Conservation (phyloP, 192 early-diverging fungal species). For the Ambispora gerdemannii region DNA sequence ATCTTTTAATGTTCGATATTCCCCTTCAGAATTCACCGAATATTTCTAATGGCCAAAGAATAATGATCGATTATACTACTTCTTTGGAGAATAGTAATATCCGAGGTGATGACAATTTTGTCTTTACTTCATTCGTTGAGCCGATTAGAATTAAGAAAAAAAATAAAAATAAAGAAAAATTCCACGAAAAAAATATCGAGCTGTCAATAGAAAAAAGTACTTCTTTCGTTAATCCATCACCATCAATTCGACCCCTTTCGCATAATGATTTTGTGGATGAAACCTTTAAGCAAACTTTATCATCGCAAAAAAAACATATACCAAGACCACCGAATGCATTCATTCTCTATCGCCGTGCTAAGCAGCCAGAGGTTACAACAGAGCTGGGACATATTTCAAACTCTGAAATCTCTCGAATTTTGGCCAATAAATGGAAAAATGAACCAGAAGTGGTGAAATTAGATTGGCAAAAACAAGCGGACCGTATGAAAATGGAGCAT, state of each 20-base stretch:
- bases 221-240: too few species aligned
- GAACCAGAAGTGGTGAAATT: slow-evolving; percentile 6
- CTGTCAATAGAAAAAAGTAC: too few species aligned
- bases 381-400: background rate
- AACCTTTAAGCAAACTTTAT: background rate
- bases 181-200: too few species aligned
- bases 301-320: background rate
- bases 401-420: slow-evolving; percentile 6
- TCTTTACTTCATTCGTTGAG: slow-evolving; percentile 24
- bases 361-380: slow-evolving; percentile 3
- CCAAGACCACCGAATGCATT: slow-evolving; percentile 29
- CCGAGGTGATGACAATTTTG: slow-evolving; percentile 22
- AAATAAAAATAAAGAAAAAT: background rate
- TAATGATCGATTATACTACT: slow-evolving; percentile 25
- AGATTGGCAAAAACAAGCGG: slow-evolving; percentile 19
- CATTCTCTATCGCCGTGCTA: slow-evolving; percentile 21
- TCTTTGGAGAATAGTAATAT: slow-evolving; percentile 27
- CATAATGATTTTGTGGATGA: background rate
- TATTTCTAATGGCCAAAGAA: too few species aligned
- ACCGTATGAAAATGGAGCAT: slow-evolving; percentile 29
- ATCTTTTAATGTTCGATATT: slow-evolving; percentile 21
- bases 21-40: background rate
- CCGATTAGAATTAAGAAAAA: background rate
- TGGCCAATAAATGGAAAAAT: slow-evolving; percentile 17
- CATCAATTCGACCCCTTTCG: too few species aligned